Conservation (phyloP, 2,329 filamentous ascomycete genomes). For the Coleophoma cylindrospora region DNA sequence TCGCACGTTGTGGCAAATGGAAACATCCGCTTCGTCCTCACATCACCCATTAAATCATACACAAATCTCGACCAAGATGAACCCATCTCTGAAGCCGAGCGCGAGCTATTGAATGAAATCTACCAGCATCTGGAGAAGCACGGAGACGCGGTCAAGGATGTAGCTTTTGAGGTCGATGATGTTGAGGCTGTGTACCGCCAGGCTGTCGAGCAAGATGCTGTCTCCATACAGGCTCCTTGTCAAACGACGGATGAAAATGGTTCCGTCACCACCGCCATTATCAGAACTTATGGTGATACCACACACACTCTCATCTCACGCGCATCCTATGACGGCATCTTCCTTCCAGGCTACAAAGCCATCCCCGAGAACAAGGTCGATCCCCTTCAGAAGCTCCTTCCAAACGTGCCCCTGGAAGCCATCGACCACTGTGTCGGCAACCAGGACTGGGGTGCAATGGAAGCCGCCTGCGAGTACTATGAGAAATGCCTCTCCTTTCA, state of each 20-base stretch:
- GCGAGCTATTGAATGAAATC: slow-evolving; percentile 64
- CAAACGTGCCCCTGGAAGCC: slow-evolving; percentile 60
- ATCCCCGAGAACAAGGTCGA: slow-evolving; percentile 32
- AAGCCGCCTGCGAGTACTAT: slow-evolving; percentile 63
- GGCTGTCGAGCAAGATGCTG: slow-evolving; percentile 62
- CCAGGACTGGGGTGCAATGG: slow-evolving; percentile 91
- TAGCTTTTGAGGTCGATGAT: slow-evolving; percentile 90
- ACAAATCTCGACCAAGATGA: slow-evolving; percentile 51
- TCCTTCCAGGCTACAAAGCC: slow-evolving; percentile 76
- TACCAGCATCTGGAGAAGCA: slow-evolving; percentile 80
- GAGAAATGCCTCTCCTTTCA: slow-evolving; percentile 88
- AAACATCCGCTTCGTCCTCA: slow-evolving; percentile 76
- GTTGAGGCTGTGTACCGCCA: slow-evolving; percentile 73
- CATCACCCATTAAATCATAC: slow-evolving; percentile 68
- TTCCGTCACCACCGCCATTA: slow-evolving; percentile 68
- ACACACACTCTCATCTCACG: slow-evolving; percentile 87
- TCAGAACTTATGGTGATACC: slow-evolving; percentile 91
- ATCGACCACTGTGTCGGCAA: slow-evolving; percentile 98
- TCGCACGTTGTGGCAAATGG: slow-evolving; percentile 81
- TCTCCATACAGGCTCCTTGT: slow-evolving; percentile 57
- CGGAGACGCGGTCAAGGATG: slow-evolving; percentile 91
- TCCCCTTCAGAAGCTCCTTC: slow-evolving; percentile 39
- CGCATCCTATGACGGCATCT: slow-evolving; percentile 63
- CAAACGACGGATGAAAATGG: slow-evolving; percentile 54
- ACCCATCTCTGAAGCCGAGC: slow-evolving; percentile 58